Evolutionary conservation across 495 filamentous ascomycete species (phyloP), one percentile per base, ranked within the genome.

Genomic region (Hyaloscypha finlandica): DNA sequence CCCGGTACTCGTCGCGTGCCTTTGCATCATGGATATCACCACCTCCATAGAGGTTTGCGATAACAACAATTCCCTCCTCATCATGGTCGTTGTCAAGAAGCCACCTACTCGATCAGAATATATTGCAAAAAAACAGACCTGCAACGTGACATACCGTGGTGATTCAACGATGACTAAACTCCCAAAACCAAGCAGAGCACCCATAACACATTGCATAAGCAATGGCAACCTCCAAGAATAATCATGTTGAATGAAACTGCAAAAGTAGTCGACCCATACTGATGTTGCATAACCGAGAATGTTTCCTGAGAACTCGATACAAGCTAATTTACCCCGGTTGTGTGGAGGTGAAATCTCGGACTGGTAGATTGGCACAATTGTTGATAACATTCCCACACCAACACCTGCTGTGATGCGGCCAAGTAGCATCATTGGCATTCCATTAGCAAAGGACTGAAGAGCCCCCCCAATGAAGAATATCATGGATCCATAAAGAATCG

Each of bases 211-310:
- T 75, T 99, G 96, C 85, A 96, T 93, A 20, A 96, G 78, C 45
- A 99, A 79, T 8, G 95, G 95, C 55, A 97, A 64, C 14, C 95
- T 90, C 95, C 96, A 99, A 6, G 95, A 91, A 78, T 90, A 86
- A 72, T 98, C 81, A 71, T 83, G 90, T 59, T 91, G 72, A 73
- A 99, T 97, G 75, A 85, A 97, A 63, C 91, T 94, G 78, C 94
- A 98, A 69, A 94, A 92, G 75, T 98, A 99, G 79, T 98, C 95
- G 1, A 98, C 94, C 95, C 95, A 99, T 9, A 99, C 95, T 70
- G 93, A 97, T 58, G 92, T 90, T 57, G 93, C 91, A 77, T 99
- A 99, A 30, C 95, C 95, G 69, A 89, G 86, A 67, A 99, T 96
- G 76, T 99, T 99, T 35, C 95, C 95, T 0, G 96, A 92, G 73